Conservation (phyloP, 148 eudicot genomes). For the Nepenthes mirabilis region DNA sequence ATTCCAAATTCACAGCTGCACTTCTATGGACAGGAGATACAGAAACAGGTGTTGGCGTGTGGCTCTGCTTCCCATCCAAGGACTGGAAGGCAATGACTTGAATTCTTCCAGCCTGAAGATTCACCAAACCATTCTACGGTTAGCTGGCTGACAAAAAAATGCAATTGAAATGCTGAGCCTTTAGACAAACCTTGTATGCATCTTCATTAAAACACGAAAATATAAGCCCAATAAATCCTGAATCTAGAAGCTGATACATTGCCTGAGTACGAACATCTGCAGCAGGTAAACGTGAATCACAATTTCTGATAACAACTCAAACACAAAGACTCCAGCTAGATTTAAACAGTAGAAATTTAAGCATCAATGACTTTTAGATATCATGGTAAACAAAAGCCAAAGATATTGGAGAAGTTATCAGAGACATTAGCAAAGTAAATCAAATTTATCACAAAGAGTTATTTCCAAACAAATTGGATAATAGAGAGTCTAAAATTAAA, state of each 20-base stretch:
- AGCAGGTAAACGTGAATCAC: conserved; percentile 9
- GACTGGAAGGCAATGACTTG: conserved; percentile 99
- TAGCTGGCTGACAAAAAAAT: background rate
- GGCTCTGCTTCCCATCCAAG: conserved; percentile 72
- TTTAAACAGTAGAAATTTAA: background rate
- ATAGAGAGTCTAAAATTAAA: too few species aligned
- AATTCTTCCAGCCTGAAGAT: conserved; percentile 75
- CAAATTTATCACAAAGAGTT: too few species aligned
- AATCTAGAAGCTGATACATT: conserved; percentile 97
- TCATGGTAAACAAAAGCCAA: too few species aligned
- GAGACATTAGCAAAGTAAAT: too few species aligned
- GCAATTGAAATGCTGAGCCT: background rate
- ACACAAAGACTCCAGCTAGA: background rate
- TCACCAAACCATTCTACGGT: background rate
- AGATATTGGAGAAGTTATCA: too few species aligned
- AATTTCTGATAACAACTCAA: background rate
- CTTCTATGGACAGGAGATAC: conserved; percentile 44
- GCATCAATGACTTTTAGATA: background rate
- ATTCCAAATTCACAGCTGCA: conserved; percentile 59
- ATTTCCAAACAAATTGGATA: too few species aligned
- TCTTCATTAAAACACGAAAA: conserved; percentile 99
- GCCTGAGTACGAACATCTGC: conserved; percentile 99
- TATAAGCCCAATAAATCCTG: conserved; percentile 97
- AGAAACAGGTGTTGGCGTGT: conserved; percentile 38
- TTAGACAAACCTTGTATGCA: conserved; percentile 62